Base-by-base conservation (phyloP, 345 rosid genomes). In the Citrus glauca region DNA sequence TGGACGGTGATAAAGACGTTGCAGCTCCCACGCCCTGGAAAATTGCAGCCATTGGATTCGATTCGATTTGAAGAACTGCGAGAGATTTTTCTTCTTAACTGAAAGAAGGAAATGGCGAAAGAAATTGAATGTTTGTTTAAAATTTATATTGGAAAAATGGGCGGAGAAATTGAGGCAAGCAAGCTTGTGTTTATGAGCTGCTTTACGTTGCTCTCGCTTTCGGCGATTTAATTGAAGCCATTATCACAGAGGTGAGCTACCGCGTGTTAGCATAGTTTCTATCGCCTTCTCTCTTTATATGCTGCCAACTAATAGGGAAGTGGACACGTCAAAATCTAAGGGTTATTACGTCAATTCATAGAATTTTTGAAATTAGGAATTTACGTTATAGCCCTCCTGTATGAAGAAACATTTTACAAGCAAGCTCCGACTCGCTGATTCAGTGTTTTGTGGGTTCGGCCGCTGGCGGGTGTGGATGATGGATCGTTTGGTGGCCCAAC, bases 11-110 rank as follows among this genome's bases (percentile, higher is more conserved):
- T 0, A 87, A 64, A 64, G 93, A 85, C 6, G 88, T 85, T 0
- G 93, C 90, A 48, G 93, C 86, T 56, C 91, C 92, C 66, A 87
- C 78, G 62, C 95, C 95, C 69, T 86, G 95, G 82, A 91, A 81
- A 73, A 85, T 81, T 2, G 94, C 84, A 61, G 92, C 90, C 92
- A 92, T 92, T 78, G 56, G 73, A 69, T 73, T 60, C 7, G 20
- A 53, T 16, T 20, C 30, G 74, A 71, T 48, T 42, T 9, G 45
- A 60, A 53, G 78, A 66, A 62, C 14, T 40, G 8, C 2, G 45
- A 48, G 25, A 60, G 53, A 0, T 2, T 48, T 60, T 4, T 22
- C 37, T 22, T 50, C 0, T 5, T 24, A n/a, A 37, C 0, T 16
- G 57, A 1, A 61, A 40, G 69, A 7, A 56, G 11, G 59, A 4